Percentiles rank a stretch among this genome's conserved stretches.
These are phyloP conservation scores for Penicillium steckii DNA, from an alignment of 495 filamentous ascomycete genomes.

Conservation along the genomic window DNA sequence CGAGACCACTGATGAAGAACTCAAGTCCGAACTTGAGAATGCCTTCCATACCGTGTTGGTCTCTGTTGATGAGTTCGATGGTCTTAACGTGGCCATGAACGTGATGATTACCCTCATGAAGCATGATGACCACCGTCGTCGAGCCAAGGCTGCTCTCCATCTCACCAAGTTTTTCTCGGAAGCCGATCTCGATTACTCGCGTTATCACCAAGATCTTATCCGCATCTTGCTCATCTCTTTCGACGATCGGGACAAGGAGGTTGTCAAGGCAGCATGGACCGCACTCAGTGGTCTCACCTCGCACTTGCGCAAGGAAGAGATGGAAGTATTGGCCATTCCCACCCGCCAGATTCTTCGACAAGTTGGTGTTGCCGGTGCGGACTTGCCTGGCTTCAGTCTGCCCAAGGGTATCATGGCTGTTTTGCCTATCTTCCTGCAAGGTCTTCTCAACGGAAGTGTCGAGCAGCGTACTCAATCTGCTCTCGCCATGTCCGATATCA, in stretches of 20 bases:
- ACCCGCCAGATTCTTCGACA: constrained; percentile 81
- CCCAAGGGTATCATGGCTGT: constrained; percentile 98
- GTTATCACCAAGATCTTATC: constrained; percentile 93
- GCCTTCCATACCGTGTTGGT: constrained; percentile 86
- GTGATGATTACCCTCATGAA: constrained; percentile 84
- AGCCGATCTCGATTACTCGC: constrained; percentile 81
- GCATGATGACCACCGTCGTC: constrained; percentile 85
- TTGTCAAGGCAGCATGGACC: constrained; percentile 90
- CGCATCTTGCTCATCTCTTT: constrained; percentile 86
- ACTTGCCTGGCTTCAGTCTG: constrained; percentile 84
- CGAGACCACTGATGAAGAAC: constrained; percentile 68
- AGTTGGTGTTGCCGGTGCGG: constrained; percentile 81
- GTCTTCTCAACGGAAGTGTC: constrained; percentile 89
- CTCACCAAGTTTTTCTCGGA: constrained; percentile 85
- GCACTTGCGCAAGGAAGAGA: constrained; percentile 92
- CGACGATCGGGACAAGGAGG: constrained; percentile 77
- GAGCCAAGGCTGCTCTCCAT: constrained; percentile 72
- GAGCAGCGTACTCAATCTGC: constrained; percentile 92
- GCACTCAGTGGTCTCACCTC: constrained; percentile 86
- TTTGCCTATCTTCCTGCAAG: constrained; percentile 94
- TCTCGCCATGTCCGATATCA: constrained; percentile 89
- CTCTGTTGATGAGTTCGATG: constrained; percentile 94
- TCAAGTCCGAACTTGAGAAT: constrained; percentile 67
- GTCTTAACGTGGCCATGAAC: constrained; percentile 91
- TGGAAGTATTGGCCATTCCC: constrained; percentile 88